Evolutionary conservation across 1,284 basidiomycete species (phyloP).

Genomic region (Rhodotorula sp.): DNA sequence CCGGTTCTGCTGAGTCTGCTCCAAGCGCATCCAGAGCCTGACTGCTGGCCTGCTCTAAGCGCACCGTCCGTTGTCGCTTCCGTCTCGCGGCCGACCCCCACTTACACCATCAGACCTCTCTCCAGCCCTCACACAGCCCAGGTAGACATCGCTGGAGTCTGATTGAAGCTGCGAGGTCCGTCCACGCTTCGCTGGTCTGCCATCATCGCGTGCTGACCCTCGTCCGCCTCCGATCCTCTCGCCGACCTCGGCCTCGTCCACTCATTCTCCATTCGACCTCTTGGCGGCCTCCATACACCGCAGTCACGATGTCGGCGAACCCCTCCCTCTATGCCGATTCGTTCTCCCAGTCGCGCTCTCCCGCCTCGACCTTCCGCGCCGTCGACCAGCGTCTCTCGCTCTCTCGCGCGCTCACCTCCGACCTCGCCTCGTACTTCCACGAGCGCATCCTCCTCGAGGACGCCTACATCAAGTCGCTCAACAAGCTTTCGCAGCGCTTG

Average conservation of each 20-base stretch:
- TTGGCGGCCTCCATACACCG: not conserved
- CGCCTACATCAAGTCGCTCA: conserved; percentile 54
- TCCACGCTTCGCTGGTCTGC: too few relatives aligned
- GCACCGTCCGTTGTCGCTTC: too few relatives aligned
- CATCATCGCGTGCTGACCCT: not conserved
- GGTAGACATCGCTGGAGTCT: too few relatives aligned
- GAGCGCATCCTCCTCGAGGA: conserved; percentile 55
- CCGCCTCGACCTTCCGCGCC: conserved; percentile 24
- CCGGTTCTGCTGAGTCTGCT: too few relatives aligned
- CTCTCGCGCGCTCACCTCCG: conserved; percentile 29
- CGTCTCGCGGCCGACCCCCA: not conserved
- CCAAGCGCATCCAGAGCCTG: too few relatives aligned
- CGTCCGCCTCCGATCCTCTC: not conserved
- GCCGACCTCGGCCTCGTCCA: not conserved
- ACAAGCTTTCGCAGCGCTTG: conserved; percentile 53
- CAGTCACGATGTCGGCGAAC: not conserved
- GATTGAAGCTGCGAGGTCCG: too few relatives aligned
- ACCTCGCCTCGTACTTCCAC: conserved; percentile 54
- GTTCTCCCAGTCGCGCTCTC: conserved; percentile 23
- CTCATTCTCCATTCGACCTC: not conserved
- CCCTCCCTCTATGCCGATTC: conserved; percentile 26
- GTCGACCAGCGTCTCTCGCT: conserved; percentile 24
- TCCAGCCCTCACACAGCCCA: not conserved
- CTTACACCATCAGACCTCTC: not conserved
- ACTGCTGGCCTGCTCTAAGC: too few relatives aligned